Evolutionary conservation across 257 asterid genomes (phyloP).

Genomic region (Solanum arcanum): DNA sequence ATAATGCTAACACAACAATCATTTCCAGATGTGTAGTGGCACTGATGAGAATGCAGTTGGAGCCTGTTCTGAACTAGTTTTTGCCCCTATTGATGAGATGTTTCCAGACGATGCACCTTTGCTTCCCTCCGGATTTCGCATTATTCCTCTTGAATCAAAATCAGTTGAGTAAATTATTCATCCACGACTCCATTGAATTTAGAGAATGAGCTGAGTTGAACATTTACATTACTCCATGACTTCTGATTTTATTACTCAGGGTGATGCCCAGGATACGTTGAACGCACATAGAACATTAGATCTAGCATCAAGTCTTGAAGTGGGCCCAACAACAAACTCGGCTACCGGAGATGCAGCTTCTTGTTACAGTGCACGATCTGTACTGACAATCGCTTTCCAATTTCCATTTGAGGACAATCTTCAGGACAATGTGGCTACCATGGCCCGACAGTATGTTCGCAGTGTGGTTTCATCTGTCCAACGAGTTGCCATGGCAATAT

Average conservation of each 20-base stretch:
- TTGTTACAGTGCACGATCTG: conserved; percentile 46
- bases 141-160: conserved; percentile 79
- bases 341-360: conserved; percentile 21
- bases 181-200: neutral
- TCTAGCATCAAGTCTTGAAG: conserved; percentile 75
- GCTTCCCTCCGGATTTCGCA: conserved; percentile 93
- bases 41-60: conserved; percentile 82
- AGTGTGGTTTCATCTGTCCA: conserved; percentile 92
- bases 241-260: conserved; percentile 13
- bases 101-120: conserved; percentile 87
- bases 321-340: conserved; percentile 35
- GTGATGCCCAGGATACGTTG: conserved; percentile 30
- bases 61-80: conserved; percentile 88
- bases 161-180: conserved; percentile 42
- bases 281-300: conserved; percentile 57
- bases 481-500: conserved; percentile 86
- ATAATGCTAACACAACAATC: conserved; percentile 2
- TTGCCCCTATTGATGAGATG: conserved; percentile 96
- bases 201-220: neutral
- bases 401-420: conserved; percentile 86
- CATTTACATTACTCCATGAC: neutral
- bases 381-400: conserved; percentile 86
- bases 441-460: conserved; percentile 93
- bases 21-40: conserved; percentile 80
- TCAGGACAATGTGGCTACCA: conserved; percentile 69